These are phyloP conservation scores for Thelephora aurantiotincta DNA, from an alignment of 768 basidiomycete genomes.

Conservation along the genomic window DNA sequence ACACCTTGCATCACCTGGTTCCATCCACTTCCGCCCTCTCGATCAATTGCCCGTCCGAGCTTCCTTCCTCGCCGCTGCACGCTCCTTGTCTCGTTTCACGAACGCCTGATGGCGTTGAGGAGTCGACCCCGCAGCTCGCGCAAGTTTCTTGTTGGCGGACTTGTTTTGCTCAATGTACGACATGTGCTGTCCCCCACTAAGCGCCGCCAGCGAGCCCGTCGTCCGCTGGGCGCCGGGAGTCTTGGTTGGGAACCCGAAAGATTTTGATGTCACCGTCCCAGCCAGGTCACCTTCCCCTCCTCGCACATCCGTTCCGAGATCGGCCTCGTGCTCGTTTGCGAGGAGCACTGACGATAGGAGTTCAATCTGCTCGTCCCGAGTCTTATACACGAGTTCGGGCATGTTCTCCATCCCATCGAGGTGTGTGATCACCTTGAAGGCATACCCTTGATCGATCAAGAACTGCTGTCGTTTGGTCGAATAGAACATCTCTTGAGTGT, in stretches of 20 bases:
- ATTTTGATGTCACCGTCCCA: constrained; percentile 76
- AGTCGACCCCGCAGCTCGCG: constrained; percentile 24
- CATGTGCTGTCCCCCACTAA: constrained; percentile 87
- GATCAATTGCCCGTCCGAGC: constrained; percentile 18
- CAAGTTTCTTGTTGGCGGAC: constrained; percentile 72
- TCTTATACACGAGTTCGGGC: constrained; percentile 83
- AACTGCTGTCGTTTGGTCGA: constrained; percentile 98
- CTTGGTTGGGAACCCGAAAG: constrained; percentile 59
- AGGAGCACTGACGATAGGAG: constrained; percentile 86
- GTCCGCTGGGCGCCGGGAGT: constrained; percentile 63
- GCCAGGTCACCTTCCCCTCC: constrained; percentile 77
- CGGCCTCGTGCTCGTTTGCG: constrained; percentile 83
- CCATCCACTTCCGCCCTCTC: neutral
- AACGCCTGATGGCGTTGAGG: constrained; percentile 64
- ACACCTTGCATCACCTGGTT: neutral
- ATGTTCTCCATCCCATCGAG: constrained; percentile 83
- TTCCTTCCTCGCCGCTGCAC: constrained; percentile 38
- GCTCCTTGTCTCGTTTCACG: constrained; percentile 69
- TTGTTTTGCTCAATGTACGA: constrained; percentile 89
- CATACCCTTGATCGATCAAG: constrained; percentile 96
- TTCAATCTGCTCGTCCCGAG: constrained; percentile 89
- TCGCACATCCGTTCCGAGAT: constrained; percentile 72
- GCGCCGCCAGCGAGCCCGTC: constrained; percentile 65
- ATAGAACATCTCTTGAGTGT: constrained; percentile 99
- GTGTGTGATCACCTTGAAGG: constrained; percentile 98